A percentile compares a stretch with the other conserved stretches of the same genome.
phyloP scores from a whole-genome alignment of 306 rosid species.

The Comarum palustre region DNA sequence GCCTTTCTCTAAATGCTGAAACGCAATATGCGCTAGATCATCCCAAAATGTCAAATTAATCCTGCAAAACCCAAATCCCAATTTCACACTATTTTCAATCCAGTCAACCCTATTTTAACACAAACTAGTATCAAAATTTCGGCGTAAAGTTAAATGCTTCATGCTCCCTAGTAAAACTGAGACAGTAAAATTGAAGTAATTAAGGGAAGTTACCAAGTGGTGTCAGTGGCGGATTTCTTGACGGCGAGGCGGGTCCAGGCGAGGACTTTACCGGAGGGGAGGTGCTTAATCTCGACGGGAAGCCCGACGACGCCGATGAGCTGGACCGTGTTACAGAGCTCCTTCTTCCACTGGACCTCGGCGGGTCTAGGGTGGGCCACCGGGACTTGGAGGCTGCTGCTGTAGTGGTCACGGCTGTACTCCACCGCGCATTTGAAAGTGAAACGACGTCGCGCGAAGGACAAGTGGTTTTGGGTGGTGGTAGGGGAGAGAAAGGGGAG shows the following conservation, averaged over 20 bases:
- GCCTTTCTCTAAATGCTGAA: slow-evolving; percentile 70
- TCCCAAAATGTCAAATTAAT: slow-evolving; percentile 83
- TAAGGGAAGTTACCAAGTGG: slow-evolving; percentile 43
- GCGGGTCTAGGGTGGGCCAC: slow-evolving; percentile 55
- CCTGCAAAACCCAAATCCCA: slow-evolving; percentile 33
- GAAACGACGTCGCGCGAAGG: slow-evolving; percentile 23
- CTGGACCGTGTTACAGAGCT: slow-evolving; percentile 66
- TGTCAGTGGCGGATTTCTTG: slow-evolving; percentile 65
- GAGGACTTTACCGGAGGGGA: slow-evolving; percentile 67
- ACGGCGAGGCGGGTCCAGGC: slow-evolving; percentile 87
- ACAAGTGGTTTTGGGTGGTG: slow-evolving; percentile 19
- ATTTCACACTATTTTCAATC: too few species aligned
- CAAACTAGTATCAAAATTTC: not conserved
- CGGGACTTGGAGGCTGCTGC: slow-evolving; percentile 19
- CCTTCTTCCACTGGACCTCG: slow-evolving; percentile 87
- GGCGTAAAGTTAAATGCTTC: not conserved
- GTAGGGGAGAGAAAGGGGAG: slow-evolving; percentile 14
- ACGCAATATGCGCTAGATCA: slow-evolving; percentile 74
- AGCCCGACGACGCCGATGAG: slow-evolving; percentile 73
- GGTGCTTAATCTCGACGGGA: slow-evolving; percentile 67
- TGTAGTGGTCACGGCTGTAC: slow-evolving; percentile 24
- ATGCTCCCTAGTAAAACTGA: not conserved
- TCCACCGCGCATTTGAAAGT: slow-evolving; percentile 50
- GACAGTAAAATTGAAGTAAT: too few species aligned
- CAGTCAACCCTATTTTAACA: not conserved